These are phyloP conservation scores for Botrytis galanthina DNA, from an alignment of 2,329 filamentous ascomycete species.

Conservation along the genomic window DNA sequence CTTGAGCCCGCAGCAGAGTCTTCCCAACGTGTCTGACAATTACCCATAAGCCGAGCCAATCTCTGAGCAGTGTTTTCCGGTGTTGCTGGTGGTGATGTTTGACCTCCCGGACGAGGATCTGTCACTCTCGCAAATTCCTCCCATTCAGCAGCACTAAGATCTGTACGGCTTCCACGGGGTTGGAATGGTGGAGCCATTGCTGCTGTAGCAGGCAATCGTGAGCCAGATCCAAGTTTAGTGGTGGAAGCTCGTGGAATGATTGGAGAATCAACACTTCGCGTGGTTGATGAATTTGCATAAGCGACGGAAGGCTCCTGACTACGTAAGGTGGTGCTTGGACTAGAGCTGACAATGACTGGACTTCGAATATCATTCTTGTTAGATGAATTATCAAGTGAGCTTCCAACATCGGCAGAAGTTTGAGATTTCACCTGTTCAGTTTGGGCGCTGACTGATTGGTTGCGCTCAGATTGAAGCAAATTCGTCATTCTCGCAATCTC, in stretches of 20 bases:
- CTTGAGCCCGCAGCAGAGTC: constrained; percentile 21
- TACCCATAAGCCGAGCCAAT: constrained; percentile 29
- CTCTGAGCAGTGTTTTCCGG: constrained; percentile 26
- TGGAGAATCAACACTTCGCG: constrained; percentile 6
- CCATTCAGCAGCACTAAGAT: constrained; percentile 15
- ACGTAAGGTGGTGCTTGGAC: not conserved
- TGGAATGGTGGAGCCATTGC: constrained; percentile 40
- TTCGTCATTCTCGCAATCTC: constrained; percentile 7
- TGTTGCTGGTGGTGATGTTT: constrained; percentile 18
- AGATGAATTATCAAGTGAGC: not conserved
- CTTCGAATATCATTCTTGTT: not conserved
- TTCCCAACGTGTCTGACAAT: constrained; percentile 29
- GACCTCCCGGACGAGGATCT: constrained; percentile 13
- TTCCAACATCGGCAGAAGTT: not conserved
- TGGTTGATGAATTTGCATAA: not conserved
- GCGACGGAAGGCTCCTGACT: not conserved
- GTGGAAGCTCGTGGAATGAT: not conserved
- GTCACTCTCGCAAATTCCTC: constrained; percentile 13
- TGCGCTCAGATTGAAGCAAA: constrained; percentile 1
- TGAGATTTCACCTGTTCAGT: not conserved
- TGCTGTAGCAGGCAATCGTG: constrained; percentile 34
- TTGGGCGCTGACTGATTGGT: not conserved
- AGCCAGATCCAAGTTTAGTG: constrained; percentile 4
- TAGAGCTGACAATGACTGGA: not conserved
- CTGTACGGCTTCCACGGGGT: constrained; percentile 28